Evolutionary conservation across 768 basidiomycete species (phyloP).

Genomic region (Omphalotus guepiniiformis): DNA sequence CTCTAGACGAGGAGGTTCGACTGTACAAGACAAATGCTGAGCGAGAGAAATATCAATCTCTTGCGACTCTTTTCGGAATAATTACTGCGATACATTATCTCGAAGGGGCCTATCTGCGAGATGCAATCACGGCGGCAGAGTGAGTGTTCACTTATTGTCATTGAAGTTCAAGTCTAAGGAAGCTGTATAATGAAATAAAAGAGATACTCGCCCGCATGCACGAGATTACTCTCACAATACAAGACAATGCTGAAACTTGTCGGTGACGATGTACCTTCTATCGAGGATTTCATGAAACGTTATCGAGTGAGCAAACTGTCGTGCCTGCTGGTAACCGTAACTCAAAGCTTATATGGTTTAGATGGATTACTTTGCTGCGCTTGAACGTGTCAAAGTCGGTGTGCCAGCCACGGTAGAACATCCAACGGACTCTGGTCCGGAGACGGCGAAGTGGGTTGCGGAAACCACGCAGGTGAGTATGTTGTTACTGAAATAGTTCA

Average conservation of each 20-base stretch:
- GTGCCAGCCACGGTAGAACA: constrained; percentile 98
- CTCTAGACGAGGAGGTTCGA: constrained; percentile 89
- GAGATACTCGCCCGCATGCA: constrained; percentile 97
- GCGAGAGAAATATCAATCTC: constrained; percentile 81
- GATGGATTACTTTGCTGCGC: constrained; percentile 93
- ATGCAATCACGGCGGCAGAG: constrained; percentile 88
- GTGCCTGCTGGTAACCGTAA: not conserved
- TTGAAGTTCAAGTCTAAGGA: constrained; percentile 20
- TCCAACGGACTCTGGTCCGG: constrained; percentile 85
- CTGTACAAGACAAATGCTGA: constrained; percentile 85
- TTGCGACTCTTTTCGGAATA: constrained; percentile 89
- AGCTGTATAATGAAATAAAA: constrained; percentile 20
- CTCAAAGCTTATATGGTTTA: constrained; percentile 22
- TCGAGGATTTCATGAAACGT: constrained; percentile 89
- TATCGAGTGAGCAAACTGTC: constrained; percentile 57
- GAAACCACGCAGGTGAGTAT: constrained; percentile 88
- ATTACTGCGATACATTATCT: constrained; percentile 91
- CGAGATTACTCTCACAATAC: constrained; percentile 90
- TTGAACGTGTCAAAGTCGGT: constrained; percentile 86
- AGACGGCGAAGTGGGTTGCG: constrained; percentile 95
- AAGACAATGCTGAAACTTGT: constrained; percentile 97
- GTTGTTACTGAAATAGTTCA: not conserved
- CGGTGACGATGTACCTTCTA: constrained; percentile 75
- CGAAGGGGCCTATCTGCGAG: constrained; percentile 92
- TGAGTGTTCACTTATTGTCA: constrained; percentile 35